phyloP scores from a whole-genome alignment of 2,329 filamentous ascomycete genomes.

The Didymella pomorum region DNA sequence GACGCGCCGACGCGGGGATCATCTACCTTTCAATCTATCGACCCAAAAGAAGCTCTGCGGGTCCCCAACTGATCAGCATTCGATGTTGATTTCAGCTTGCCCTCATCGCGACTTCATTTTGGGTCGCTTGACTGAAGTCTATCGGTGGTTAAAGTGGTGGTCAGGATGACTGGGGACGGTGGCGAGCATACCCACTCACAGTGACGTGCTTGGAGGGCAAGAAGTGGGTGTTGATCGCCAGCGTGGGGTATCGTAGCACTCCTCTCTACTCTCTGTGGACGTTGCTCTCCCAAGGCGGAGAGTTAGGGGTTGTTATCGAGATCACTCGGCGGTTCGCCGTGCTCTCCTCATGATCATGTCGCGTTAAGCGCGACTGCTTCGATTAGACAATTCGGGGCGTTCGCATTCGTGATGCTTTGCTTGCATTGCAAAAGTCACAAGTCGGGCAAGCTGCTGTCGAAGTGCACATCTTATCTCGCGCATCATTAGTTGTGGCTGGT shows the following conservation, averaged over 20 bases:
- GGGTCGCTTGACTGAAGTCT: not conserved
- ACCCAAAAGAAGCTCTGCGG: not conserved
- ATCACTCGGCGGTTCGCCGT: slow-evolving; percentile 5
- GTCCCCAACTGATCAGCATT: slow-evolving; percentile 17
- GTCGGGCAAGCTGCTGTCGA: not conserved
- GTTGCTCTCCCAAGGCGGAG: not conserved
- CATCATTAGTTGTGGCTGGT: not conserved
- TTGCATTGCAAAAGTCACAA: not conserved
- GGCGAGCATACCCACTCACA: slow-evolving; percentile 8
- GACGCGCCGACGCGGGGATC: slow-evolving; percentile 14
- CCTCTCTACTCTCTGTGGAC: slow-evolving; percentile 2
- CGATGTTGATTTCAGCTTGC: not conserved
- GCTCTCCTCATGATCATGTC: not conserved
- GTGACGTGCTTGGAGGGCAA: slow-evolving; percentile 10
- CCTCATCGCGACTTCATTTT: not conserved
- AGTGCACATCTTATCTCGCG: not conserved
- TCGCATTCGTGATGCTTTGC: not conserved
- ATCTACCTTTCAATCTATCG: not conserved
- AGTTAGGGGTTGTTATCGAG: not conserved
- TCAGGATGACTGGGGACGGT: not conserved
- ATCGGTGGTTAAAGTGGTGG: slow-evolving; percentile 1
- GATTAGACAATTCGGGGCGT: not conserved
- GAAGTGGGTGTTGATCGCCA: slow-evolving; percentile 4
- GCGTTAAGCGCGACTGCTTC: not conserved
- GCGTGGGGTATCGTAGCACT: slow-evolving; percentile 4